A percentile compares a stretch with the other conserved stretches of the same genome.
phyloP scores from a whole-genome alignment of 768 basidiomycete species.

The Chalciporus piperatus region DNA sequence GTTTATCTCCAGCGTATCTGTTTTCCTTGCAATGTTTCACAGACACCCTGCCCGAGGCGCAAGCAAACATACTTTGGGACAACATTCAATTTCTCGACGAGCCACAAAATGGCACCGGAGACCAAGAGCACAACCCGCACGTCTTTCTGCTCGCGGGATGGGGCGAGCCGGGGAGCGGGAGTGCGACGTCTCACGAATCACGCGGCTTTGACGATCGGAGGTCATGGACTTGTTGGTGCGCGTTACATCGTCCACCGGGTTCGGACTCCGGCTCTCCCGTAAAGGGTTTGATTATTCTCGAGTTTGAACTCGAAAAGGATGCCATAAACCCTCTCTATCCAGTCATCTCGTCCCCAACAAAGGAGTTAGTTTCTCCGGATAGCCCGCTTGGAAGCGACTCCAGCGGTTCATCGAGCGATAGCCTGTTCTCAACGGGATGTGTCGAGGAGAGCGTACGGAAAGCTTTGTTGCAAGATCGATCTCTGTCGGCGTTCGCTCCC shows the following conservation, averaged over 20 bases:
- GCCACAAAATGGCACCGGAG: constrained; percentile 35
- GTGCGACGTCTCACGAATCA: constrained; percentile 31
- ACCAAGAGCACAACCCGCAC: constrained; percentile 52
- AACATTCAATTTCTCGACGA: constrained; percentile 68
- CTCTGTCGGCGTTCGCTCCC: not conserved
- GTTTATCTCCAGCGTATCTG: constrained; percentile 65
- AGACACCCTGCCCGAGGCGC: constrained; percentile 60
- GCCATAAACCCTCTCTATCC: constrained; percentile 68
- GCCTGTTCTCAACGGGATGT: not conserved
- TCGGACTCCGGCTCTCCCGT: constrained; percentile 10
- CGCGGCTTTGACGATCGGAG: constrained; percentile 34
- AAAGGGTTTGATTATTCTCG: constrained; percentile 57
- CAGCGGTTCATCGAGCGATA: not conserved
- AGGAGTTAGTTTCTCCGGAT: not conserved
- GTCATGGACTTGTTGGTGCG: constrained; percentile 69
- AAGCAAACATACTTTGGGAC: constrained; percentile 68
- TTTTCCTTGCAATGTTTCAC: constrained; percentile 74
- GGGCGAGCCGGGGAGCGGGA: constrained; percentile 64
- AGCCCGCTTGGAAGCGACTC: not conserved
- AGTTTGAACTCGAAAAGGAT: constrained; percentile 79
- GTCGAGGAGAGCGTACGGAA: not conserved
- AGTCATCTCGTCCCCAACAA: not conserved
- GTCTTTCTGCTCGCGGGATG: constrained; percentile 70
- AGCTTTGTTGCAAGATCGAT: not conserved
- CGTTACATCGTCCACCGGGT: constrained; percentile 49